Percentiles rank a stretch among this genome's conserved stretches.
phyloP scores from a whole-genome alignment of 805 yeast species.

The Jamesozyma piceae region DNA sequence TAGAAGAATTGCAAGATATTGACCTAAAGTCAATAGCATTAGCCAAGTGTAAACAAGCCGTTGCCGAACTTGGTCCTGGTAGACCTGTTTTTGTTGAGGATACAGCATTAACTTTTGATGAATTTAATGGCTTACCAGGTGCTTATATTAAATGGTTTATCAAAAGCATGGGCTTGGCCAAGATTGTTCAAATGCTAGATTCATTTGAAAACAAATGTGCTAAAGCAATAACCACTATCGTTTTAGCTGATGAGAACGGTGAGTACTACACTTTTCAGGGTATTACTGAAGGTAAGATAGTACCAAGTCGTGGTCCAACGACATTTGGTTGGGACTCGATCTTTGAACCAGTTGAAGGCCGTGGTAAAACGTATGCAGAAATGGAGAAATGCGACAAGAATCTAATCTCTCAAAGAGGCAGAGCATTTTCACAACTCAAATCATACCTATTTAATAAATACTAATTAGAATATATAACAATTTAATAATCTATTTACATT shows the following conservation, averaged over 20 bases:
- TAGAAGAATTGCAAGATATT: conserved; percentile 90
- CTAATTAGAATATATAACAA: not conserved
- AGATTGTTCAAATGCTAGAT: conserved; percentile 65
- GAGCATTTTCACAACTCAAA: conserved; percentile 67
- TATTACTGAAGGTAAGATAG: conserved; percentile 70
- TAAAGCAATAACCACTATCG: conserved; percentile 84
- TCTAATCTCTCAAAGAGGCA: conserved; percentile 75
- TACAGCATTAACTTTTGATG: conserved; percentile 79
- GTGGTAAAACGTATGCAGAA: conserved; percentile 81
- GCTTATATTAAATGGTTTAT: conserved; percentile 94
- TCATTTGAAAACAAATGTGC: conserved; percentile 82
- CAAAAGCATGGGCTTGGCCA: conserved; percentile 61
- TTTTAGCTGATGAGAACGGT: conserved; percentile 78
- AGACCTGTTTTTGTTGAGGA: conserved; percentile 87
- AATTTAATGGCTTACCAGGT: conserved; percentile 82
- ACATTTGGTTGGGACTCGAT: conserved; percentile 93
- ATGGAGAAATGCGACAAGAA: conserved; percentile 72
- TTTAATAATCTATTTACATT: not conserved
- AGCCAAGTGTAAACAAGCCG: conserved; percentile 63
- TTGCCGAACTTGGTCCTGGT: conserved; percentile 53
- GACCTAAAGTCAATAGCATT: conserved; percentile 64
- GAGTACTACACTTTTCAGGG: conserved; percentile 81
- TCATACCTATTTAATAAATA: conserved; percentile 34
- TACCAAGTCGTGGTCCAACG: conserved; percentile 64
- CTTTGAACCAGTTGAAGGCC: conserved; percentile 53